A percentile compares a stretch with the other conserved stretches of the same genome.
Evolutionary conservation across 306 rosid genomes (phyloP).

Genomic region (Vicia faba): DNA sequence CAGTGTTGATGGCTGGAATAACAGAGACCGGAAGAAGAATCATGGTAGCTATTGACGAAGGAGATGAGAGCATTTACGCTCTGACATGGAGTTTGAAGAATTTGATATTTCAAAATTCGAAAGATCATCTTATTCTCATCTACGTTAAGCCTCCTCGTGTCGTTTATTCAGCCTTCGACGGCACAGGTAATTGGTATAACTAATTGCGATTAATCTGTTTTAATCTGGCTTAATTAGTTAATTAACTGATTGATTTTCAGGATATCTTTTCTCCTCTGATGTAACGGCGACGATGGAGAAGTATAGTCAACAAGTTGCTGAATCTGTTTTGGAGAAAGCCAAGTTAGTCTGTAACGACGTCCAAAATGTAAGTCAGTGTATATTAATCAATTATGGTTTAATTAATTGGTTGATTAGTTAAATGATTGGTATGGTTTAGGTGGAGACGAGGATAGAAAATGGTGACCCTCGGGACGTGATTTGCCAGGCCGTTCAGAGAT

Average conservation of each 20-base stretch:
- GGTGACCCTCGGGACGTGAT: conserved; percentile 92
- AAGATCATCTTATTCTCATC: conserved; percentile 66
- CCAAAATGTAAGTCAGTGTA: conserved; percentile 45
- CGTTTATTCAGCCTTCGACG: conserved; percentile 58
- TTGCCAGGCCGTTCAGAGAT: conserved; percentile 61
- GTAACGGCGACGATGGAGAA: conserved; percentile 56
- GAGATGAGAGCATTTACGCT: conserved; percentile 84
- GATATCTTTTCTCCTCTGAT: conserved; percentile 71
- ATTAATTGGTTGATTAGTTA: no score
- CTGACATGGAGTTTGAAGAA: conserved; percentile 83
- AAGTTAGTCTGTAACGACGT: conserved; percentile 54
- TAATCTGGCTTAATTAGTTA: background rate
- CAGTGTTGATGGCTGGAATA: conserved; percentile 47
- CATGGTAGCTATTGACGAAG: conserved; percentile 83
- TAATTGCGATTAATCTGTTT: background rate
- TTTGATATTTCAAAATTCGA: conserved; percentile 52
- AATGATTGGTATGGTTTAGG: conserved; percentile 35
- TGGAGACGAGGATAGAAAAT: conserved; percentile 60
- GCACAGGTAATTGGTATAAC: conserved; percentile 52
- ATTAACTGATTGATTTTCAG: conserved; percentile 35
- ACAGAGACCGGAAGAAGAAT: conserved; percentile 57
- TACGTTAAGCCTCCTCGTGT: conserved; percentile 61
- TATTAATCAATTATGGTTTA: background rate
- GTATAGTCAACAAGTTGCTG: conserved; percentile 59
- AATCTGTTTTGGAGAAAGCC: conserved; percentile 61